Base-by-base conservation (phyloP, 495 filamentous ascomycete species). In the Talaromyces adpressus region DNA sequence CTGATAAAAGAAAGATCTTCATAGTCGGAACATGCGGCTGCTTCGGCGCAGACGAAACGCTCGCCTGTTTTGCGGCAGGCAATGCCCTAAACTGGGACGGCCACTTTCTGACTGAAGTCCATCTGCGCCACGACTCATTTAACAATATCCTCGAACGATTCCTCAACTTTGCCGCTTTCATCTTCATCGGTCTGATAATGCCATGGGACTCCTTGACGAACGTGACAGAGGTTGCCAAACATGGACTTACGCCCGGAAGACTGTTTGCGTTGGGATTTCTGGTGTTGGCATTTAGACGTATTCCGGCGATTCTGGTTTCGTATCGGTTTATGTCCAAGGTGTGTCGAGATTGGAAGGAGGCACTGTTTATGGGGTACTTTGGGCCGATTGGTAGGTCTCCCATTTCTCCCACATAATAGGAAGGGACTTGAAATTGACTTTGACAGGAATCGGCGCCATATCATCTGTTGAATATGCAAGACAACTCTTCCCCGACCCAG, bases 401-500 rank as follows among this genome's bases (percentile, higher is more conserved):
- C 3, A 0, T 3, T 18, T 53, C 45, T 22, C 20, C 22, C 22
- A 1, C 34, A 20, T 1, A 7, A 8, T 32, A 36, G n/a, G 2
- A 3, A 6, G 9, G 20, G 30, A 22, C 6, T n/a, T 25, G 20
- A 62, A 32, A 12, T 8, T 27, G 41, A 72, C 36, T 68, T 68
- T 51, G 4, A 4, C 51, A 78, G 75, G 75, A 1, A 65, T 77
- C 22, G 75, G 74, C 3, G 72, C 75, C 4, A 73, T 78, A 41
- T 69, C 69, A 2, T 77, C 76, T 49, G 75, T 77, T 4, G 80
- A 85, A 66, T 83, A 85, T 67, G 78, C 84, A 0, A 79, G 80
- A 27, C 71, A 82, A 60, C 72, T 87, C 23, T 83, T 85, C 61
- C 82, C 82, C 4, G 71, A 77, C 36, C 77, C 75, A 6, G 77